These are phyloP conservation scores for Coriolopsis trogii DNA, from an alignment of 1,284 basidiomycete genomes.

Conservation along the genomic window DNA sequence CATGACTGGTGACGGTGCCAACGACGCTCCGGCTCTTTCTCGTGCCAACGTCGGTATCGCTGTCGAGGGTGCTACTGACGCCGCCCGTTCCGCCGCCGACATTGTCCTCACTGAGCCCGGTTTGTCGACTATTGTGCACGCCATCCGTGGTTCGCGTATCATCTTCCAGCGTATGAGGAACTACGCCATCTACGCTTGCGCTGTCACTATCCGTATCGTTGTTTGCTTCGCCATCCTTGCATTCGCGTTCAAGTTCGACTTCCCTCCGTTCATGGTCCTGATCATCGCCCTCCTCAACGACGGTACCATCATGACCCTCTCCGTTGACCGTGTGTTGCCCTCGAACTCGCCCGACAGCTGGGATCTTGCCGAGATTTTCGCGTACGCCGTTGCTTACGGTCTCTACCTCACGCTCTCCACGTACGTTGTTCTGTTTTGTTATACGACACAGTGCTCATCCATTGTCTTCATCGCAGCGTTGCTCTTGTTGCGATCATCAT, in stretches of 20 bases:
- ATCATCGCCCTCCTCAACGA: slow-evolving; percentile 97
- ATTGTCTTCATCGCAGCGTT: slow-evolving; percentile 50
- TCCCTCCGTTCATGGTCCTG: slow-evolving; percentile 99
- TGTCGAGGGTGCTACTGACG: slow-evolving; percentile 95
- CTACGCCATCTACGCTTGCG: slow-evolving; percentile 92
- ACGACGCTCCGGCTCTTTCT: slow-evolving; percentile 92
- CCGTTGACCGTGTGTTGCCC: slow-evolving; percentile 94
- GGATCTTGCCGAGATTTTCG: slow-evolving; percentile 96
- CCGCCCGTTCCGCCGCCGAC: slow-evolving; percentile 93
- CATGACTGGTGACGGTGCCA: slow-evolving; percentile 98
- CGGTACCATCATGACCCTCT: slow-evolving; percentile 99
- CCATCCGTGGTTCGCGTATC: slow-evolving; percentile 92
- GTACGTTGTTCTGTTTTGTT: slow-evolving; percentile 45
- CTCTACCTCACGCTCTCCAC: slow-evolving; percentile 91
- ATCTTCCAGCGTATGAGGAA: slow-evolving; percentile 99
- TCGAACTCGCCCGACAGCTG: slow-evolving; percentile 92
- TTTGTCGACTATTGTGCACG: slow-evolving; percentile 96
- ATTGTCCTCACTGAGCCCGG: slow-evolving; percentile 95
- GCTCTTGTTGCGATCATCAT: slow-evolving; percentile 85
- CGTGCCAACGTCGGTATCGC: slow-evolving; percentile 97
- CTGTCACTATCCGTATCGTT: slow-evolving; percentile 98
- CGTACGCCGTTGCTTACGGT: slow-evolving; percentile 94
- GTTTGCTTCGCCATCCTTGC: slow-evolving; percentile 96
- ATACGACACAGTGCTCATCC: background rate
- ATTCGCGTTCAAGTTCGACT: slow-evolving; percentile 96